Evolutionary conservation across 179 eudicot genomes (phyloP), one percentile per base, ranked within the genome.

Genomic region (Spinacia oleracea): DNA sequence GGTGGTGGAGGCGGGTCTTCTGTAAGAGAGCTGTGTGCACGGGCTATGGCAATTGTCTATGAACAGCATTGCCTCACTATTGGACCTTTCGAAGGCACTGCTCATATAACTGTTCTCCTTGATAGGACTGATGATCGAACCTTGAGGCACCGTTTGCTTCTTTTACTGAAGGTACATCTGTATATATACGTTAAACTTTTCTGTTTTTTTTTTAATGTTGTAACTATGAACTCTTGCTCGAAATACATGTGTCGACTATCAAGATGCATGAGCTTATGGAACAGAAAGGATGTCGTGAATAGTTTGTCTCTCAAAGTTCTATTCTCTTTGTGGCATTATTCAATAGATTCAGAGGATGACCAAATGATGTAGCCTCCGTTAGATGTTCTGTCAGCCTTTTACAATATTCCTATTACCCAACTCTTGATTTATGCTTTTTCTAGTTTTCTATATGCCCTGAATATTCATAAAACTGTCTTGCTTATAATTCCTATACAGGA

Each of bases 1-100:
- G 99, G 99, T 38, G 99, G 99, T 72, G 99, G 98, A 50, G 99
- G 98, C 4, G 98, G 98, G 29, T 91, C 88, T 73, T 93, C 97
- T 48, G 99, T 96, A 12, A 88, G 99, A 77, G 99, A 96, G 86
- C 90, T 96, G 77, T 94, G 99, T 86, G 99, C 99, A 43, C 91
- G 99, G 82, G 99, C 99, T 72, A 94, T 96, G 99, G 92, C 99
- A 5, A 96, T 96, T 84, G 99, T 96, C 32, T 96, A 96, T 82
- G 99, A 96, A 85, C 99, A 94, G 59, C 99, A 96, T 80, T 79
- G 83, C 83, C 85, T 80, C 67, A 87, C 91, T 55, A 82, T 96
- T 50, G 99, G 99, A 70, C 87, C 98, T 73, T 96, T 96, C 83
- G 98, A 87, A 85, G 99, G 99, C 78, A 92, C 98, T 68, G 94